These are phyloP conservation scores for Solanum medicagineum DNA, from an alignment of 257 asterid genomes.

Conservation along the genomic window DNA sequence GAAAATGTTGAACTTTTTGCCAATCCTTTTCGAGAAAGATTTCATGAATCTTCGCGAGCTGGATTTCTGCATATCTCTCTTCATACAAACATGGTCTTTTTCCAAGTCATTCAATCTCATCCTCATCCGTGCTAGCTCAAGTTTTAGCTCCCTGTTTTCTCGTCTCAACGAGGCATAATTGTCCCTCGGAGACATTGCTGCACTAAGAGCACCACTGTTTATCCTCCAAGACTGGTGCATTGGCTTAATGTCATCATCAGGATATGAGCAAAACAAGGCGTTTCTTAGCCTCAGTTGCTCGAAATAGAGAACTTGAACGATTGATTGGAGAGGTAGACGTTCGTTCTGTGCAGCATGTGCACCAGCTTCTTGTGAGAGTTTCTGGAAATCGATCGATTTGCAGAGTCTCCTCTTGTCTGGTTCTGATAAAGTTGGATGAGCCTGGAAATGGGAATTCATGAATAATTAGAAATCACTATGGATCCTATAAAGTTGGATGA, in stretches of 20 bases:
- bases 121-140: constrained; percentile 77
- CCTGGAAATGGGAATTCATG: constrained; percentile 29
- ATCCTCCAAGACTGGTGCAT: constrained; percentile 78
- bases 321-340: constrained; percentile 84
- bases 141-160: constrained; percentile 86
- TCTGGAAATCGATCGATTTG: constrained; percentile 80
- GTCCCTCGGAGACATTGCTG: constrained; percentile 89
- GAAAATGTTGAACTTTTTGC: constrained; percentile 48
- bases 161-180: constrained; percentile 86
- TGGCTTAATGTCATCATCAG: constrained; percentile 86
- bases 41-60: constrained; percentile 60
- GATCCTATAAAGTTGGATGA: constrained; percentile 61
- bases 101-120: constrained; percentile 92
- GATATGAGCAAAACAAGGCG: constrained; percentile 50
- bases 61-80: constrained; percentile 77
- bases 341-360: constrained; percentile 96
- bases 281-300: constrained; percentile 81
- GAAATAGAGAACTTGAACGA: constrained; percentile 82
- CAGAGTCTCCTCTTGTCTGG: constrained; percentile 65
- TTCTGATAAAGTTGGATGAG: constrained; percentile 67
- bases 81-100: constrained; percentile 88
- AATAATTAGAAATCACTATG: background rate
- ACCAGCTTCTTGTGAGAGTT: constrained; percentile 83
- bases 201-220: constrained; percentile 85
- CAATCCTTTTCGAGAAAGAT: constrained; percentile 70